Evolutionary conservation across 169 alveolate genomes (phyloP).

Genomic region (Cryptosporidium xiaoi): DNA sequence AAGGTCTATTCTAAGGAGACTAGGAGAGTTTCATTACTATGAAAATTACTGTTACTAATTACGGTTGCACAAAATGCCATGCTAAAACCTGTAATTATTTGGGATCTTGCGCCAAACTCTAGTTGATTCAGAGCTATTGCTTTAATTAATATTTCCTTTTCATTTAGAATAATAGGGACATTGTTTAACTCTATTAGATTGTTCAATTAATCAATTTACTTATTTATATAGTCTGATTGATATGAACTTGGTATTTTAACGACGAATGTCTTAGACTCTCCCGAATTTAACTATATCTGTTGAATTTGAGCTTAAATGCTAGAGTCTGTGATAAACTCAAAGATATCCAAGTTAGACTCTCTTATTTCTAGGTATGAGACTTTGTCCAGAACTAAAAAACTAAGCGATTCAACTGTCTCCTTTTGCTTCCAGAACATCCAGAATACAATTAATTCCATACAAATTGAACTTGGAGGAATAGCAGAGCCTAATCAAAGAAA

Average conservation of each 20-base stretch:
- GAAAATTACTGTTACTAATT: too few species aligned
- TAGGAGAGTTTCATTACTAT: conserved; percentile 17
- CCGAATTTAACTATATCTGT: too few species aligned
- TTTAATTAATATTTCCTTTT: too few species aligned
- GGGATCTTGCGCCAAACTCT: too few species aligned
- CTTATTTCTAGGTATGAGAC: conserved; percentile 54
- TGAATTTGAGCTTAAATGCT: not conserved
- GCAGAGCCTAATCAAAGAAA: conserved; percentile 10
- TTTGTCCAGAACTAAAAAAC: conserved; percentile 37
- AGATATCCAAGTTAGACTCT: conserved; percentile 55
- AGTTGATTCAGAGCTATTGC: too few species aligned
- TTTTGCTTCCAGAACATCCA: conserved; percentile 49
- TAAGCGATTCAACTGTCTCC: conserved; percentile 56
- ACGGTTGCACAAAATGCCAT: not conserved
- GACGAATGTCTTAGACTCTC: not conserved
- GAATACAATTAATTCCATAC: conserved; percentile 32
- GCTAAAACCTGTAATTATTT: not conserved
- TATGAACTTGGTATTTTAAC: not conserved
- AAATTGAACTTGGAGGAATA: conserved; percentile 20
- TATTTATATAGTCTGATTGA: not conserved
- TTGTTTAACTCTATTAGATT: too few species aligned
- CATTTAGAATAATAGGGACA: too few species aligned
- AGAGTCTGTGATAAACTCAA: conserved; percentile 9
- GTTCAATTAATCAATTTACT: not conserved
- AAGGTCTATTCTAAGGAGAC: not conserved